Conservation (phyloP, 1,284 basidiomycete species). For the Microbotryum lychnidis-dioicae region DNA sequence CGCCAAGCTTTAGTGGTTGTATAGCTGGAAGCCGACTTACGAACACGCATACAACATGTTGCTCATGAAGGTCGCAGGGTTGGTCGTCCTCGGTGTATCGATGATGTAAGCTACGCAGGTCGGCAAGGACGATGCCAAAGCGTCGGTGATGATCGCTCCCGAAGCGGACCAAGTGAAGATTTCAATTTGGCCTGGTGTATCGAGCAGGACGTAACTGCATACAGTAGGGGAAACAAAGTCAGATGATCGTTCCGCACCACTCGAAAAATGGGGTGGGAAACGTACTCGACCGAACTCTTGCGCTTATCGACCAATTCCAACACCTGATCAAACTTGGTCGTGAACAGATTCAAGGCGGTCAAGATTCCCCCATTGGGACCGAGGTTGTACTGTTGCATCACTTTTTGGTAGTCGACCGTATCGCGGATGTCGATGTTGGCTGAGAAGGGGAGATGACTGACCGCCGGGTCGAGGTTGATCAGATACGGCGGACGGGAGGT, state of each 20-base stretch:
- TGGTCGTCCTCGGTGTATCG: constrained; percentile 88
- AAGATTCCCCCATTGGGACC: constrained; percentile 97
- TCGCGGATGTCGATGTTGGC: constrained; percentile 98
- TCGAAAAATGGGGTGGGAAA: constrained; percentile 6
- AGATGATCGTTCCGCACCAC: neutral
- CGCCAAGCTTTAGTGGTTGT: neutral
- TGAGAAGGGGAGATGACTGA: constrained; percentile 79
- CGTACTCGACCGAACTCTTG: constrained; percentile 75
- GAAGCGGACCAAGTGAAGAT: constrained; percentile 99
- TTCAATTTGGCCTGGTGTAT: constrained; percentile 98
- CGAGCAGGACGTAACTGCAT: constrained; percentile 78
- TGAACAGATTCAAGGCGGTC: constrained; percentile 94
- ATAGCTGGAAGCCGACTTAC: constrained; percentile 44
- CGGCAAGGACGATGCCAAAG: constrained; percentile 86
- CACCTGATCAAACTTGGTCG: constrained; percentile 99
- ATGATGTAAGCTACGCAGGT: constrained; percentile 95
- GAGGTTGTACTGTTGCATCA: constrained; percentile 99
- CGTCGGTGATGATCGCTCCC: constrained; percentile 95
- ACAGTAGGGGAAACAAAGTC: neutral
- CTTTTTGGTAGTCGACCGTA: constrained; percentile 92
- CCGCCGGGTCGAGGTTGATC: constrained; percentile 95
- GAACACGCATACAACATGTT: constrained; percentile 99
- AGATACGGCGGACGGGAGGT: constrained; percentile 69
- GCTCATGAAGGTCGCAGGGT: constrained; percentile 98
- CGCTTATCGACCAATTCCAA: constrained; percentile 85